Conservation (phyloP, 495 filamentous ascomycete genomes). For the Penicillium coffeae region DNA sequence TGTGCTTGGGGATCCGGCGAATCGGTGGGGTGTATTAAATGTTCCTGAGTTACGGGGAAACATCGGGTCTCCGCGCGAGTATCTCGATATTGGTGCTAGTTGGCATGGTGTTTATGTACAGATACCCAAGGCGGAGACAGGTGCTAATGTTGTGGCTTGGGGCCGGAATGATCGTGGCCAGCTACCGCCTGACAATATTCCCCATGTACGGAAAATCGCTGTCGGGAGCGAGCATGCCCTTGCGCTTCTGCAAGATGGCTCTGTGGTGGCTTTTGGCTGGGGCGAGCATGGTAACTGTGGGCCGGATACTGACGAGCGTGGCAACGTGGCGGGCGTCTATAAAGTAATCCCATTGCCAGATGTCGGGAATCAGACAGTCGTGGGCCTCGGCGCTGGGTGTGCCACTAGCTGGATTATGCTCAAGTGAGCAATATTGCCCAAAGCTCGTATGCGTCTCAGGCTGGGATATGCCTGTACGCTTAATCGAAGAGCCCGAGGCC, state of each 20-base stretch:
- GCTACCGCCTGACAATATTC: slow-evolving; percentile 57
- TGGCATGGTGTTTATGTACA: slow-evolving; percentile 79
- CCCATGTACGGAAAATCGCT: slow-evolving; percentile 53
- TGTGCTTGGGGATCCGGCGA: slow-evolving; percentile 55
- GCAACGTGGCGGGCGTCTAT: slow-evolving; percentile 62
- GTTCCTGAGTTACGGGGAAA: no score
- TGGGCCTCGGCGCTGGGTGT: slow-evolving; percentile 73
- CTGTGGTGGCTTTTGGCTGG: slow-evolving; percentile 83
- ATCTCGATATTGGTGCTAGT: slow-evolving; percentile 54
- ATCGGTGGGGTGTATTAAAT: slow-evolving; percentile 62
- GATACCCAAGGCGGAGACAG: slow-evolving; percentile 6
- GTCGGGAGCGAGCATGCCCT: slow-evolving; percentile 86
- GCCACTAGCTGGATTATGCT: slow-evolving; percentile 80
- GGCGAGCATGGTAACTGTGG: slow-evolving; percentile 98
- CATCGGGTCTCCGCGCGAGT: no score
- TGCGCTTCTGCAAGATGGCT: slow-evolving; percentile 56
- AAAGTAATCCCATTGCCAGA: slow-evolving; percentile 55
- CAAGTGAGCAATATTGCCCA: slow-evolving; percentile 20
- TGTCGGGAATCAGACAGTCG: slow-evolving; percentile 27
- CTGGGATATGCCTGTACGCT: neutral
- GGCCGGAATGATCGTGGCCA: slow-evolving; percentile 84
- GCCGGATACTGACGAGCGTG: slow-evolving; percentile 51
- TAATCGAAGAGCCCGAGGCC: slow-evolving; percentile 46
- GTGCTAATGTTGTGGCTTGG: slow-evolving; percentile 33
- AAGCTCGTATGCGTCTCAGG: neutral